Conservation (phyloP, 2,329 filamentous ascomycete species). For the Claviceps digitariae region DNA sequence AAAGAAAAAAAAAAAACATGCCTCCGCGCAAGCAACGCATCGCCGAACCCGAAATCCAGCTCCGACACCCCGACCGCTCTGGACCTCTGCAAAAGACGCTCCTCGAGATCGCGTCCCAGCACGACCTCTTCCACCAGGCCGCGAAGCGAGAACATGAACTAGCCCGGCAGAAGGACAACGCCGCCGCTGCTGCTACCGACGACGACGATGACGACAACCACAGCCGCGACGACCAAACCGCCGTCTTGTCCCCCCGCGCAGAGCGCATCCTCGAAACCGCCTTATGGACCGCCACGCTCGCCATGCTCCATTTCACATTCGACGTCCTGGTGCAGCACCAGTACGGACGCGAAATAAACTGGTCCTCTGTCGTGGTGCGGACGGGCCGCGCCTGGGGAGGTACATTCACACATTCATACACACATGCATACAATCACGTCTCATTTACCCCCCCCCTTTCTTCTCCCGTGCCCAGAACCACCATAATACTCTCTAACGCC, state of each 20-base stretch:
- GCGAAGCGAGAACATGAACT: conserved; percentile 23
- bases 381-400: conserved; percentile 38
- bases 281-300: conserved; percentile 48
- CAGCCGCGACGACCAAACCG: conserved; percentile 17
- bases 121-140: conserved; percentile 41
- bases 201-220: conserved; percentile 15
- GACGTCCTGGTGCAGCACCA: conserved; percentile 70
- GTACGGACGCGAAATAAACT: conserved; percentile 54
- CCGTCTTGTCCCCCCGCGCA: conserved; percentile 26
- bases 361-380: conserved; percentile 39
- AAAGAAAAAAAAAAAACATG: no score
- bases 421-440: no score
- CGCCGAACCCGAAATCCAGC: conserved; percentile 38
- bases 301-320: conserved; percentile 63
- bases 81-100: conserved; percentile 50
- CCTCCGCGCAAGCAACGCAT: conserved; percentile 36
- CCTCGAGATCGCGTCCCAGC: conserved; percentile 57
- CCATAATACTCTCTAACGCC: no score
- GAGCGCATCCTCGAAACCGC: conserved; percentile 42
- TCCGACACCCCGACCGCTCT: conserved; percentile 57
- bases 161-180: conserved; percentile 3
- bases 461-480: no score
- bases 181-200: conserved; percentile 6
- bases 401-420: conserved; percentile 23
- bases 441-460: no score